Evolutionary conservation across 192 early-diverging fungal species (phyloP).

Genomic region (Coemansia sp.): DNA sequence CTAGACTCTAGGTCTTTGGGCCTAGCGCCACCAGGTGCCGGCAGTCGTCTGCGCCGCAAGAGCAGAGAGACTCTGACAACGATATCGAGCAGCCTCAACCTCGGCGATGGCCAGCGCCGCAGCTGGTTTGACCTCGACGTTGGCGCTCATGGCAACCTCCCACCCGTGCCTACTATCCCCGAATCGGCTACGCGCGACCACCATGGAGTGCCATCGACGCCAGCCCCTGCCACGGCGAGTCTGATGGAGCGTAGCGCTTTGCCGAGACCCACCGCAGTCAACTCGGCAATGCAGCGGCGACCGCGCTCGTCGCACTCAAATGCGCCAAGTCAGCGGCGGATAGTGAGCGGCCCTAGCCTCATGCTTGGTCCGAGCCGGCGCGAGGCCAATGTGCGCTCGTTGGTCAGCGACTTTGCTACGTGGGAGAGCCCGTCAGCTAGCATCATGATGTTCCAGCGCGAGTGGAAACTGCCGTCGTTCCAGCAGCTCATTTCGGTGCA

Average conservation of each 20-base stretch:
- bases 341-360: constrained; percentile 20
- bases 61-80: constrained; percentile 39
- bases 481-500: constrained; percentile 47
- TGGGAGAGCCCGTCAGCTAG: constrained; percentile 53
- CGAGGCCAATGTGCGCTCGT: constrained; percentile 37
- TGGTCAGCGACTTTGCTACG: constrained; percentile 49
- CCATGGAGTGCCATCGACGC: constrained; percentile 1
- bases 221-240: constrained; percentile 13
- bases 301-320: constrained; percentile 49
- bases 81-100: constrained; percentile 17
- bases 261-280: constrained; percentile 9
- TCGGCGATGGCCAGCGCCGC: constrained; percentile 23
- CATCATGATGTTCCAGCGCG: constrained; percentile 55
- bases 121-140: constrained; percentile 39
- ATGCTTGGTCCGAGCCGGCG: constrained; percentile 32
- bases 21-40: constrained; percentile 5
- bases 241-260: constrained; percentile 4
- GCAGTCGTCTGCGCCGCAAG: constrained; percentile 34
- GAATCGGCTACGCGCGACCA: constrained; percentile 13
- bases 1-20: constrained; percentile 37
- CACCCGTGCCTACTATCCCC: constrained; percentile 16
- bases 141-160: constrained; percentile 8
- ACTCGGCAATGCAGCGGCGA: constrained; percentile 19
- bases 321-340: constrained; percentile 18
- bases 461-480: constrained; percentile 55